Evolutionary conservation across 768 basidiomycete species (phyloP).

Genomic region (Collybia nuda): DNA sequence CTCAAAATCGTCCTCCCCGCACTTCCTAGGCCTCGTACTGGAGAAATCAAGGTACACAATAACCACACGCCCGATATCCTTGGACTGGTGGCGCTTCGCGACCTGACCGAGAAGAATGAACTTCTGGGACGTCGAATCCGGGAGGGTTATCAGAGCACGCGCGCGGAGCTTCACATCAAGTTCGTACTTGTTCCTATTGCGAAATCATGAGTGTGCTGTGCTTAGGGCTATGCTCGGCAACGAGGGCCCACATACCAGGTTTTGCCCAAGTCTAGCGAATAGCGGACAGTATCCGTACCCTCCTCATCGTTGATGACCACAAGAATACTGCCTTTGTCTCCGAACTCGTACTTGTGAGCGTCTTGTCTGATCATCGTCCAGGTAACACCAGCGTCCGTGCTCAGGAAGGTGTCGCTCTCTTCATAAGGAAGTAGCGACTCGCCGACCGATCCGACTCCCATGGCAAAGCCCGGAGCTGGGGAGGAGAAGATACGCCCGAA

Average conservation of each 20-base stretch:
- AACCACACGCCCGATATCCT: slow-evolving; percentile 60
- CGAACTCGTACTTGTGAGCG: slow-evolving; percentile 95
- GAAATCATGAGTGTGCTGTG: not conserved
- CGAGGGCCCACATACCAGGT: slow-evolving; percentile 61
- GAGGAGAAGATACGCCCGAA: slow-evolving; percentile 94
- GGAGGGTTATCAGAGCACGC: slow-evolving; percentile 80
- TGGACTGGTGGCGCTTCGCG: slow-evolving; percentile 53
- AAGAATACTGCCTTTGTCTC: slow-evolving; percentile 80
- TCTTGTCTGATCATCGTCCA: slow-evolving; percentile 78
- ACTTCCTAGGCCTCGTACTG: slow-evolving; percentile 65
- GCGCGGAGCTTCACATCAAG: slow-evolving; percentile 73
- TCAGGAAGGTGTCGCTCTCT: slow-evolving; percentile 92
- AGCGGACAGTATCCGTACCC: slow-evolving; percentile 61
- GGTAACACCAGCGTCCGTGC: slow-evolving; percentile 81
- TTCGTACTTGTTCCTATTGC: slow-evolving; percentile 65
- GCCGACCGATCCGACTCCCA: slow-evolving; percentile 95
- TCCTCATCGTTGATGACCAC: slow-evolving; percentile 88
- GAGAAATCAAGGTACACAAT: slow-evolving; percentile 85
- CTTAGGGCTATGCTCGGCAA: not conserved
- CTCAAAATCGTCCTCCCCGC: slow-evolving; percentile 73
- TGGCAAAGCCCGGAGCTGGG: slow-evolving; percentile 89
- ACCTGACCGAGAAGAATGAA: slow-evolving; percentile 87
- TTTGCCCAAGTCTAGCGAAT: slow-evolving; percentile 80
- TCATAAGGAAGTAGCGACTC: slow-evolving; percentile 66
- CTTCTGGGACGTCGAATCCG: slow-evolving; percentile 96